Base-by-base conservation (phyloP, 2,329 filamentous ascomycete genomes). In the Aspergillus alliaceus region DNA sequence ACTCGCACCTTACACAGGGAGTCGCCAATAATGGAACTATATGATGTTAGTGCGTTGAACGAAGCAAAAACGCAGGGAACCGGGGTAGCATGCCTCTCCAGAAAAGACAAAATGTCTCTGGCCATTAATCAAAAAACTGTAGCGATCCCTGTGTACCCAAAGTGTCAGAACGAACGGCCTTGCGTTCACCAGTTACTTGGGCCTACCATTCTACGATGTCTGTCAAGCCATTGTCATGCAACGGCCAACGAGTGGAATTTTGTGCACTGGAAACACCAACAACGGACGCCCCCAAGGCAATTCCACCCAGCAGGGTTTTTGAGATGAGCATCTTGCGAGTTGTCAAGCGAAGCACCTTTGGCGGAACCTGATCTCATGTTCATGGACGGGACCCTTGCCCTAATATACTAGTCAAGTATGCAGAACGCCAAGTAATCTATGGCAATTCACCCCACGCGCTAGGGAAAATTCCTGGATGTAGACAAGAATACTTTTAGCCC, bases 91-190 rank as follows among this genome's bases (percentile, higher is more conserved):
- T 22, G 32, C 44, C 27, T 84, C 82, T 37, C 82, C 82, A 14
- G 78, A 77, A 64, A 80, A 83, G 42, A 84, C 71, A 60, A 82
- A 83, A 5, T 83, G 66, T 20, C 81, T 71, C 62, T 83, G 75
- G 27, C 77, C 79, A 51, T 83, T 78, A 53, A 84, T 68, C 29
- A 79, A 75, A 64, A 83, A 79, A 66, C 80, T 83, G 66, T 81
- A 82, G 54, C 81, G 76, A 59, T 84, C 81, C 82, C 44, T 48
- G n/a, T 18, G 22, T 22, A 32, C 18, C 27, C 44, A 34, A 32
- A 12, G 24, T 9, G 29, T 48, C 18, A 48, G 29, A 32, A 14
- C 27, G 8, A 32, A 15, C 8, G 8, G 11, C 24, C 6, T 44
- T 44, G 27, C 32, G 18, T 27, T 18, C 25, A 2, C 44, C 6